Evolutionary conservation across 2,329 filamentous ascomycete genomes (phyloP), one percentile per base, ranked within the genome.

Genomic region (Fusarium napiforme): DNA sequence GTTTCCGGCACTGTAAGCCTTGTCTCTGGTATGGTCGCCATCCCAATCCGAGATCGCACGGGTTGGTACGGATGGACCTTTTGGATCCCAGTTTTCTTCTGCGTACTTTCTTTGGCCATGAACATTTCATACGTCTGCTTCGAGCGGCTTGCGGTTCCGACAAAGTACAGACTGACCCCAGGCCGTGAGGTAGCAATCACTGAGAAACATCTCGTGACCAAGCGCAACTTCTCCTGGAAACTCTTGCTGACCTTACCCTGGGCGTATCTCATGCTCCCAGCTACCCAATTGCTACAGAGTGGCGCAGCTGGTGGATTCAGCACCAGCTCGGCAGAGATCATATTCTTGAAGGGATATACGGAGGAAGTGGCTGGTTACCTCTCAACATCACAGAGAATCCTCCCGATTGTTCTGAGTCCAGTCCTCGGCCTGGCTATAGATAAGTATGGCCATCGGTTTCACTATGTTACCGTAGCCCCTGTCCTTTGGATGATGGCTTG

Each of bases 381-480:
- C 40, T 42, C 40, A 42, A 42, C 40, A 42, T n/a, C 40, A 42
- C 40, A 42, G n/a, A 42, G n/a, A n/a, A 42, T 42, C n/a, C 40
- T 42, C 8, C 40, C 40, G 5, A 42, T 42, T 10, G 14, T 42
- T 42, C n/a, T 42, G 9, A 42, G 40, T 23, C 40, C 40, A 23
- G n/a, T 16, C 8, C n/a, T 42, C 2, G 40, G 40, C 5, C 16
- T 42, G 14, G 40, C 40, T 42, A 23, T 42, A 42, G 40, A 42
- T 23, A 23, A 4, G 8, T 42, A 42, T 42, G 40, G 40, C 21
- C 40, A 42, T 0, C 3, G 40, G 0, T 42, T 42, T 6, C 40
- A 42, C 14, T 10, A 23, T 4, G 40, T 42, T 23, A 5, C n/a
- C 5, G 1, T 8, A 15, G 40, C 40, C 0, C 40, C 40, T 1